Evolutionary conservation across 768 basidiomycete species (phyloP), one percentile per base, ranked within the genome.

Genomic region (Naganishia friedmannii): DNA sequence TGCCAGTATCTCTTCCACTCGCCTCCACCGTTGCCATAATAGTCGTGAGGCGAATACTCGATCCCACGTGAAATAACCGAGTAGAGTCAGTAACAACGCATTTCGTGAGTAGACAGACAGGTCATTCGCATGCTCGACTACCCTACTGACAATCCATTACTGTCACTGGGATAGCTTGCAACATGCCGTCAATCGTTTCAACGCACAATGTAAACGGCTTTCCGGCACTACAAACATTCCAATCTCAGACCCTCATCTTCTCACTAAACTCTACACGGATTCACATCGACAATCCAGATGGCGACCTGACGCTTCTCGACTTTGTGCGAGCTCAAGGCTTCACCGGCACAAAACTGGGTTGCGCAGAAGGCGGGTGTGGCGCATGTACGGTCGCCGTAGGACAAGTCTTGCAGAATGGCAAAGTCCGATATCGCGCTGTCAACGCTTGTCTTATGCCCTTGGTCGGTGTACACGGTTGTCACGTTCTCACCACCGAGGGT

Each of bases 371-470:
- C 51, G 76, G 75, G 1, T 76, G 75, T 46, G 75, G 75, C 12
- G 74, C 74, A 1, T 73, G 71, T 55, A 73, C 73, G n/a, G 73
- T 72, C 45, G 60, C 66, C 34, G 37, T 66, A 17, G 48, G 65
- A 17, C 58, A 55, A 39, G 37, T 63, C 23, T 28, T 63, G 39
- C 60, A 42, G 3, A 23, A 45, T 19, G 60, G 60, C 37, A 42
- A 45, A 42, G 60, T 63, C 2, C 48, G 55, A 17, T 75, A 77
- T 66, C 66, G 67, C 21, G 69, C 73, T 15, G 67, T 76, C 67
- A 77, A 77, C 60, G 75, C 77, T 1, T 77, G 77, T 46, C 67
- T 77, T 12, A 73, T 74, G 26, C 77, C 77, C 0, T 69, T 77
- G 19, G 58, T 75, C 53, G 57, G 60, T 10, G 72, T 76, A 15